phyloP scores from a whole-genome alignment of 2,329 filamentous ascomycete genomes.

The Emergomyces africanus region DNA sequence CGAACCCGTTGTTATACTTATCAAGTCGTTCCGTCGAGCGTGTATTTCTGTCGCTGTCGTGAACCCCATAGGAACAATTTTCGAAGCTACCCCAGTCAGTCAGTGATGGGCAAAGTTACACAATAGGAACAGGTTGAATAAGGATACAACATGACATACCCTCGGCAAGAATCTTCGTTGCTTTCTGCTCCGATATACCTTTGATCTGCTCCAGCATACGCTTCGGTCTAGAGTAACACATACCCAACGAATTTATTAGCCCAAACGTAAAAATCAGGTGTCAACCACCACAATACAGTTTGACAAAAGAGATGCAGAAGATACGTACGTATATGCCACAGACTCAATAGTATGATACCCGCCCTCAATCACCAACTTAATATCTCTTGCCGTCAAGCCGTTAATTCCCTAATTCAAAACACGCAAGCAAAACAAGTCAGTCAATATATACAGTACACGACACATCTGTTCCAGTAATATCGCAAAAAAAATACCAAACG shows the following conservation, averaged over 20 bases:
- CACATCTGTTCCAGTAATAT: neutral
- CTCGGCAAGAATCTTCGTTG: constrained; percentile 78
- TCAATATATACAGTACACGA: neutral
- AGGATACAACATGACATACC: constrained; percentile 39
- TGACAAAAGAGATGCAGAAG: neutral
- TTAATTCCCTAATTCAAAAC: constrained; percentile 56
- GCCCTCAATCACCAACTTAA: constrained; percentile 81
- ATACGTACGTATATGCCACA: constrained; percentile 75
- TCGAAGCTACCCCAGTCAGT: constrained; percentile 52
- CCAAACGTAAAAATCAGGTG: neutral
- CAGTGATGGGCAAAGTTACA: neutral
- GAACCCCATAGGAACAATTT: constrained; percentile 96
- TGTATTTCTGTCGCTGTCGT: constrained; percentile 99
- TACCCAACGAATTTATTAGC: neutral
- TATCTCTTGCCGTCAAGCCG: constrained; percentile 87
- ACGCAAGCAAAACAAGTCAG: neutral
- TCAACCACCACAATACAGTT: neutral
- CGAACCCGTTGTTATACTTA: constrained; percentile 94
- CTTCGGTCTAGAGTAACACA: constrained; percentile 38
- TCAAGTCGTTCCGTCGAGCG: constrained; percentile 86
- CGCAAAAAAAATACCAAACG: neutral
- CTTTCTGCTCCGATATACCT: constrained; percentile 95
- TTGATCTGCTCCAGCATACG: constrained; percentile 88
- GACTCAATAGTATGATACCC: constrained; percentile 94
- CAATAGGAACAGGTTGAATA: neutral